A percentile compares a stretch with the other conserved stretches of the same genome.
phyloP scores from a whole-genome alignment of 1,284 basidiomycete genomes.

The Puccinia coronata region DNA sequence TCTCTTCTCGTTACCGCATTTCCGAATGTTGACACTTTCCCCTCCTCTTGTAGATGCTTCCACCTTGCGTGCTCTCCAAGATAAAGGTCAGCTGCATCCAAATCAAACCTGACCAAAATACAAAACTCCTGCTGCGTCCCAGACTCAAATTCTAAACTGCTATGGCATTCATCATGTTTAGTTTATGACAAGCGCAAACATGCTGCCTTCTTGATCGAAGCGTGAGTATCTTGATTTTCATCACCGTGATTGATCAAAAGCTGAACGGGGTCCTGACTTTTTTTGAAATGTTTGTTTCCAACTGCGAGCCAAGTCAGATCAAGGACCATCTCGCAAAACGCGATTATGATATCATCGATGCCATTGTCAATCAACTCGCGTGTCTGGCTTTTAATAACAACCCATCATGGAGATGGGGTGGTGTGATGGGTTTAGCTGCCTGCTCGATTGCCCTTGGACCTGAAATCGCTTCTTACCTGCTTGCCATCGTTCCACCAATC shows the following conservation, averaged over 20 bases:
- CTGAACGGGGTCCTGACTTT: background rate
- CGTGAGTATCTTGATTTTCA: constrained; percentile 22
- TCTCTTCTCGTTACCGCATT: too few species aligned
- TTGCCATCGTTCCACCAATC: constrained; percentile 84
- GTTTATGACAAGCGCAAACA: constrained; percentile 50
- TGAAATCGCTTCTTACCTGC: constrained; percentile 89
- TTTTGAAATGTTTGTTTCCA: background rate
- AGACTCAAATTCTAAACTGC: background rate
- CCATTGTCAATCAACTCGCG: constrained; percentile 44
- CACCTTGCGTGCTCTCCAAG: constrained; percentile 28
- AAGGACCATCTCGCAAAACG: constrained; percentile 42
- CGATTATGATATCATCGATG: constrained; percentile 29
- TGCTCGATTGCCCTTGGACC: constrained; percentile 93
- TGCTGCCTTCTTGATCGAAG: constrained; percentile 46
- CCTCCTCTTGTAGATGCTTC: constrained; percentile 21
- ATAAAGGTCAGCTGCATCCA: constrained; percentile 31
- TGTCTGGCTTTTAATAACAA: constrained; percentile 65
- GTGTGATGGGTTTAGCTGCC: constrained; percentile 92
- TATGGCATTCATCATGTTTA: background rate
- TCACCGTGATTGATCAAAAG: too few species aligned
- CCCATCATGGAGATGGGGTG: constrained; percentile 88
- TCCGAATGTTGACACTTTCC: background rate
- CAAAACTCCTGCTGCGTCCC: background rate
- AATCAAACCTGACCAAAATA: background rate
- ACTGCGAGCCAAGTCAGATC: constrained; percentile 33